Conservation (phyloP, 1,284 basidiomycete genomes). For the Moniliella sp. region DNA sequence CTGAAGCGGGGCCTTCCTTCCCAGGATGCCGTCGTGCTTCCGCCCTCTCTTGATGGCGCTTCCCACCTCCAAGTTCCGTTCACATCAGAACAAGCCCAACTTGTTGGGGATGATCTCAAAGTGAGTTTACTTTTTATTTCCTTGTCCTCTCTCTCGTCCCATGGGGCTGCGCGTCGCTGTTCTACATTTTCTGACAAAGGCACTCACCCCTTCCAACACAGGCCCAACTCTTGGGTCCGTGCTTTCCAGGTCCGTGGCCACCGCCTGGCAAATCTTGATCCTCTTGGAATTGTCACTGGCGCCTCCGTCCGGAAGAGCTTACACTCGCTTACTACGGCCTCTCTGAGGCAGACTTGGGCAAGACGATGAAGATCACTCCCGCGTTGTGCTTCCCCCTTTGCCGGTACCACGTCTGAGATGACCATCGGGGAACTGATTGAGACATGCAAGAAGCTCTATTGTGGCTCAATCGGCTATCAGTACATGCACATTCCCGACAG, state of each 20-base stretch:
- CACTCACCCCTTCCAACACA: conserved; percentile 58
- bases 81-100: no score
- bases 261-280: conserved; percentile 82
- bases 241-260: conserved; percentile 98
- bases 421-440: conserved; percentile 77
- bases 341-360: conserved; percentile 73
- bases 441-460: conserved; percentile 78
- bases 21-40: conserved; percentile 60
- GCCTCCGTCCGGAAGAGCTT: conserved; percentile 22
- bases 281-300: conserved; percentile 63
- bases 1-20: conserved; percentile 71
- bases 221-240: conserved; percentile 68
- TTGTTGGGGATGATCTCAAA: no score
- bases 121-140: conserved; percentile 40
- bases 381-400: conserved; percentile 81
- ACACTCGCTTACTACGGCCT: conserved; percentile 52
- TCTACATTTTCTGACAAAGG: conserved; percentile 48
- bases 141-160: conserved; percentile 33
- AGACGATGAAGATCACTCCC: conserved; percentile 77
- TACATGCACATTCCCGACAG: conserved; percentile 97
- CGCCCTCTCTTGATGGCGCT: conserved; percentile 48
- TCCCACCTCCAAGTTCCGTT: no score
- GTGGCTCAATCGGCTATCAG: conserved; percentile 79
- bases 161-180: conserved; percentile 51
- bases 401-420: conserved; percentile 68